Evolutionary conservation across 2,329 filamentous ascomycete genomes (phyloP), one percentile per base, ranked within the genome.

Genomic region (Davidsoniella eucalypti): DNA sequence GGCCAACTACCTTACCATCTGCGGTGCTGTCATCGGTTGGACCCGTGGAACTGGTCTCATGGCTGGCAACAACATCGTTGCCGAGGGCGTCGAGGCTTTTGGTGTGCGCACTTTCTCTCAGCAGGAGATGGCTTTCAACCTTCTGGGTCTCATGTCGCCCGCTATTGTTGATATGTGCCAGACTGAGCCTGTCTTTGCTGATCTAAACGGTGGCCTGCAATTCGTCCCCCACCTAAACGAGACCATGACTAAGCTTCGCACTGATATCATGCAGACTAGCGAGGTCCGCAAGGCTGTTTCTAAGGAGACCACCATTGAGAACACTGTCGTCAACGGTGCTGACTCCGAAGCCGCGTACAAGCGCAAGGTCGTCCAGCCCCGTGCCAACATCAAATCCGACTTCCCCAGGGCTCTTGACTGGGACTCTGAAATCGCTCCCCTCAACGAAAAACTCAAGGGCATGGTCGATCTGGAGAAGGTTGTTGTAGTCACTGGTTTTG

Each of bases 381-480:
- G 92, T 59, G 92, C 92, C 63, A 98, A 98, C 67, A 84, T 98
- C 72, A 95, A 95, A 68, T 96, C 90, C 58, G 84, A 94, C 58
- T 98, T 98, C 73, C 93, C 92, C 41, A 72, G 72, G 57, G 73
- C 94, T 44, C 90, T 92, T 39, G 80, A 94, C 62, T 98, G 92
- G 88, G 82, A 96, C 65, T 71, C 76, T 5, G 90, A 96, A 52
- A 73, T 98, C 56, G 83, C 87, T 61, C 87, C 90, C 40, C 81
- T 95, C 61, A 93, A 94, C 60, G 77, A 79, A 16, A 78, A 81
- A 54, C 81, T 98, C 56, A 90, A 93, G 71, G 92, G 88, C 50
- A 98, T 98, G 92, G 92, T 98, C 48, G 90, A 98, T 61, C 78
- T 98, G 39, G 92, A 96, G 61, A 95, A 93, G 73, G 88, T 96